Base-by-base conservation (phyloP, 2,329 filamentous ascomycete species). In the Gaeumannomyces sp. region DNA sequence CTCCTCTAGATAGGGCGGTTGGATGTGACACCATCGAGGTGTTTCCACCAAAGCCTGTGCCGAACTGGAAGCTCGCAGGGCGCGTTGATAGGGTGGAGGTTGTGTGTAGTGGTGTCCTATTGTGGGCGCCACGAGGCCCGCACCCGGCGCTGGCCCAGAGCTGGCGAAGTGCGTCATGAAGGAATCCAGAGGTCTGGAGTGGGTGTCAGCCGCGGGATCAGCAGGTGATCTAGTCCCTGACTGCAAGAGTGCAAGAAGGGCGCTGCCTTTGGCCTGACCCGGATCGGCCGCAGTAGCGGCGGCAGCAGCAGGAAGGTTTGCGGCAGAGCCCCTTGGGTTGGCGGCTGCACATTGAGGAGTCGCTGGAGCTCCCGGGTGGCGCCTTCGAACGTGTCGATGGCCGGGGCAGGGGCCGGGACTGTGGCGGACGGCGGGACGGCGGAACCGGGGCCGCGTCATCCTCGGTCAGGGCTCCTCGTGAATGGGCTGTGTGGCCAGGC, bases 401-500 rank as follows among this genome's bases (percentile, higher is more conserved):
- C 74, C 11, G 77, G 76, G 22, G 76, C 75, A 19, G 38, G 33
- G 33, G 33, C 33, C 33, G 33, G 33, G 33, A 3, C 38, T 5
- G 19, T 53, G 22, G 22, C 45, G 45, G 45, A 22, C 22, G 11
- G 19, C 13, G 45, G 19, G 45, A 25, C 7, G 45, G 45, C 45
- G 8, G 45, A 25, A 11, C 45, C 19, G 8, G 45, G 75, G 72
- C 38, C 73, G 71, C 27, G 63, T 90, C 87, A 64, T 91, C 88
- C 72, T 90, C 86, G 8, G 86, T 86, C 63, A 83, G 75, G 80
- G 78, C 67, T 89, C 85, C 59, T 88, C 84, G 29, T 79, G 75
- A 19, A 80, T 77, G 16, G 81, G 76, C 27, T 79, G 78, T 22
- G 78, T 73, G 25, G 78, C 73, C 6, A 79, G 70, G 38, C 83